Evolutionary conservation across 768 basidiomycete genomes (phyloP), one percentile per base, ranked within the genome.

Genomic region (Termitomyces sp.): DNA sequence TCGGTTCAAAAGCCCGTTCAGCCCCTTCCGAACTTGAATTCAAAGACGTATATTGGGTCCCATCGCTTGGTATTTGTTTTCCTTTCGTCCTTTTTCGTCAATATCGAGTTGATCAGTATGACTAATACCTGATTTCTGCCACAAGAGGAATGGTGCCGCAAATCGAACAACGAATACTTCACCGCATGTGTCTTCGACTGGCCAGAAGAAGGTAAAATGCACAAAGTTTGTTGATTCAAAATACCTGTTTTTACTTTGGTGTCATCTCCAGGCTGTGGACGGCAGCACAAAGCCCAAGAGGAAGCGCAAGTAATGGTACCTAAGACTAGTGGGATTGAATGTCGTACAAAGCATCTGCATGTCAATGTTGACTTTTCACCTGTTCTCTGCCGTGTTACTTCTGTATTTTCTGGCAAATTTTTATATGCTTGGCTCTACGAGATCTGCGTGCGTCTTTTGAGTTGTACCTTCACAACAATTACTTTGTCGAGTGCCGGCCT

Each of bases 401-500:
- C 18, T 39, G 51, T 41, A 29, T 20, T 52, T 16, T 6, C 24
- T 7, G 18, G 24, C 5, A 1, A 49, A 26, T 12, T 18, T 2
- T 18, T 37, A 36, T 24, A 9, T 12, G 16, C 2, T 50, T 50
- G 31, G 4, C 36, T 5, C 32, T n/a, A 41, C 8, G 4, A 9
- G 9, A 18, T 9, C 9, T 41, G 18, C 29, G 29, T 29, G n/a
- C 39, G 8, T 41, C 39, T 41, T 18, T 18, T 37, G 16, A 37
- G 37, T 37, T 37, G 37, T 37, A 37, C 16, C 37, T 6, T 41
- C 39, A 20, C 39, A 5, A n/a, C 13, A 10, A 41, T n/a, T n/a
- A n/a, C n/a, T 4, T 36, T 2, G 16, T 8, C 36, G 6, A 43
- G 22, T 12, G 69, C 67, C 7, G 66, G 67, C 22, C 64, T 63